Evolutionary conservation across 306 rosid species (phyloP).

Genomic region (Astragalus glycyphyllos): DNA sequence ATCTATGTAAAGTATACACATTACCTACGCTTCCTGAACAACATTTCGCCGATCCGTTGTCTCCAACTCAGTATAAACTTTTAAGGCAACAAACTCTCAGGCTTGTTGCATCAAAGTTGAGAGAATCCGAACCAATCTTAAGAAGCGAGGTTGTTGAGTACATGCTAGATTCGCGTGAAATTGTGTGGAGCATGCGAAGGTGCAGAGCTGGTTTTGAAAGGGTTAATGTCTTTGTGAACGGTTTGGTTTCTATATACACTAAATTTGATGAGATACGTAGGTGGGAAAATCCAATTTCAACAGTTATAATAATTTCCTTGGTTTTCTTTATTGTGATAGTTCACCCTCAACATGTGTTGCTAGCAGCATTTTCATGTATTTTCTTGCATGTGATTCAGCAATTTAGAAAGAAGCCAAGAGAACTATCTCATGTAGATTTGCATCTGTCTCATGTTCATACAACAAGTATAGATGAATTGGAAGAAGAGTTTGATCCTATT

Average conservation of each 20-base stretch:
- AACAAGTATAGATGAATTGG: conserved; percentile 49
- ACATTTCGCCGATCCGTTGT: conserved; percentile 35
- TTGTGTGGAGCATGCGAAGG: conserved; percentile 50
- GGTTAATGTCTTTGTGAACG: conserved; percentile 34
- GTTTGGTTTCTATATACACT: background rate
- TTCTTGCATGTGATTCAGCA: background rate
- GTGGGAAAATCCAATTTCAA: conserved; percentile 37
- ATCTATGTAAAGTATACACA: conserved; percentile 26
- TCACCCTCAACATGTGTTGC: conserved; percentile 36
- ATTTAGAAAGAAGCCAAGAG: conserved; percentile 41
- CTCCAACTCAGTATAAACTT: conserved; percentile 9
- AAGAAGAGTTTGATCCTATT: conserved; percentile 62
- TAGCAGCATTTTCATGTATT: conserved; percentile 8
- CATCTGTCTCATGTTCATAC: conserved; percentile 44
- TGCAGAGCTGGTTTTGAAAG: conserved; percentile 46
- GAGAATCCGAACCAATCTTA: conserved; percentile 40
- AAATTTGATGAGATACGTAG: conserved; percentile 30
- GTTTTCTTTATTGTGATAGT: background rate
- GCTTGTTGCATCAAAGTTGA: conserved; percentile 33
- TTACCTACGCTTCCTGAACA: conserved; percentile 42
- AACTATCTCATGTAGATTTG: conserved; percentile 43
- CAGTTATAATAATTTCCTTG: background rate
- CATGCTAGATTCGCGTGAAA: conserved; percentile 47
- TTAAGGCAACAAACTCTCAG: conserved; percentile 42
- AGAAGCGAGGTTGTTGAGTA: conserved; percentile 47